Percentiles rank a stretch among this genome's conserved stretches.
These are phyloP conservation scores for Rhizopogon roseolus DNA, from an alignment of 768 basidiomycete species.

Conservation along the genomic window DNA sequence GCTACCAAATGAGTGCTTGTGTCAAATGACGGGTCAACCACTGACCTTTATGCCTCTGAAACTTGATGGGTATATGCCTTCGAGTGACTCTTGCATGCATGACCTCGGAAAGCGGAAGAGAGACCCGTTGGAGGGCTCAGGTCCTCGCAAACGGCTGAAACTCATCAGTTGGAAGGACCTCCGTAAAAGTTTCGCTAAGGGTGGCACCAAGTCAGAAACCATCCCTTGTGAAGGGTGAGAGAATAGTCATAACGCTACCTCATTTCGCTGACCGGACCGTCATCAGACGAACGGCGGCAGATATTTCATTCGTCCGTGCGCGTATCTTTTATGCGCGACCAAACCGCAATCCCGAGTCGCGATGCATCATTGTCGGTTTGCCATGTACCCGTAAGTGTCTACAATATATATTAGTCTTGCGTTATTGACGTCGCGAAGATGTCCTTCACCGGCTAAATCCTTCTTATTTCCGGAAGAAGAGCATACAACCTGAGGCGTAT, in stretches of 20 bases:
- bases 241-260: not conserved
- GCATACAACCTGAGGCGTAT: conserved; percentile 21
- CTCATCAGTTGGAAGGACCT: not conserved
- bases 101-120: conserved; percentile 19
- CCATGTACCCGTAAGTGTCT: conserved; percentile 55
- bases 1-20: conserved; percentile 78
- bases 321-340: conserved; percentile 70
- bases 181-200: too few relatives aligned
- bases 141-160: conserved; percentile 25
- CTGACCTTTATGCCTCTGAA: conserved; percentile 39
- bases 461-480: conserved; percentile 32
- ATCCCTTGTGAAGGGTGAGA: conserved; percentile 14
- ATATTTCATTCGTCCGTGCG: conserved; percentile 47
- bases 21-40: conserved; percentile 77
- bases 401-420: not conserved
- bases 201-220: not conserved
- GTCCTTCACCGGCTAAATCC: conserved; percentile 55
- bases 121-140: conserved; percentile 8
- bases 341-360: conserved; percentile 42
- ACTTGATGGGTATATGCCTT: conserved; percentile 7
- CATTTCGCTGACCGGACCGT: conserved; percentile 2
- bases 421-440: conserved; percentile 38
- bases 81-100: not conserved
- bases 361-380: conserved; percentile 55
- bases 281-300: conserved; percentile 40